These are phyloP conservation scores for Prunus mume DNA, from an alignment of 306 rosid genomes.

Conservation along the genomic window DNA sequence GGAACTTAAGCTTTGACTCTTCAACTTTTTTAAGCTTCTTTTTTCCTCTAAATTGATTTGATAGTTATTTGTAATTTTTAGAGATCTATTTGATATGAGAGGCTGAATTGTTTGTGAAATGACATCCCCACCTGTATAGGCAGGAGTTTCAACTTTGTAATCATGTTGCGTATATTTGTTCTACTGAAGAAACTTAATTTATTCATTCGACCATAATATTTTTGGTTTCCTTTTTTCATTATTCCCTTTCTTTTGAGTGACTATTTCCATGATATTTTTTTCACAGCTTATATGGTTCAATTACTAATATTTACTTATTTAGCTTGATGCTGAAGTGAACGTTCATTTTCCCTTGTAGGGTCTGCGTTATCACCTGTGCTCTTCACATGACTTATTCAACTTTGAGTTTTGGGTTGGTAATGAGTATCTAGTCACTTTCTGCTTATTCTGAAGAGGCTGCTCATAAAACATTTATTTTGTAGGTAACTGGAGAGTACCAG, in stretches of 20 bases:
- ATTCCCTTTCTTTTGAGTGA: background rate
- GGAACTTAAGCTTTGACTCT: background rate
- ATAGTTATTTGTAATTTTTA: background rate
- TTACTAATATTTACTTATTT: background rate
- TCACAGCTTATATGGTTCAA: background rate
- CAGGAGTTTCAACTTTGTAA: background rate
- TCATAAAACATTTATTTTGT: conserved; percentile 40
- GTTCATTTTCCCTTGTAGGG: conserved; percentile 56
- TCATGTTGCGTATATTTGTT: background rate
- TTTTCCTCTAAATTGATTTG: background rate
- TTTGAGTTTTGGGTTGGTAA: conserved; percentile 91
- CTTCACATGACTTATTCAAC: conserved; percentile 96
- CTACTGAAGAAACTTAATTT: background rate
- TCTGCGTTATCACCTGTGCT: conserved; percentile 82
- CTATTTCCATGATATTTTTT: background rate
- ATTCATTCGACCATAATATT: background rate
- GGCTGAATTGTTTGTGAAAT: background rate
- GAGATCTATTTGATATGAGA: background rate
- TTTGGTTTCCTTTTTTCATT: background rate
- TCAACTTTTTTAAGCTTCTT: background rate
- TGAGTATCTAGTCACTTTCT: conserved; percentile 29
- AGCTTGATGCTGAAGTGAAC: conserved; percentile 2
- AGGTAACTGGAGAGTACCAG: conserved; percentile 95
- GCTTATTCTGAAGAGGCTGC: conserved; percentile 29
- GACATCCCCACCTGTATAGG: background rate